phyloP scores from a whole-genome alignment of 2,329 filamentous ascomycete genomes.

The Aschersonia sp. region DNA sequence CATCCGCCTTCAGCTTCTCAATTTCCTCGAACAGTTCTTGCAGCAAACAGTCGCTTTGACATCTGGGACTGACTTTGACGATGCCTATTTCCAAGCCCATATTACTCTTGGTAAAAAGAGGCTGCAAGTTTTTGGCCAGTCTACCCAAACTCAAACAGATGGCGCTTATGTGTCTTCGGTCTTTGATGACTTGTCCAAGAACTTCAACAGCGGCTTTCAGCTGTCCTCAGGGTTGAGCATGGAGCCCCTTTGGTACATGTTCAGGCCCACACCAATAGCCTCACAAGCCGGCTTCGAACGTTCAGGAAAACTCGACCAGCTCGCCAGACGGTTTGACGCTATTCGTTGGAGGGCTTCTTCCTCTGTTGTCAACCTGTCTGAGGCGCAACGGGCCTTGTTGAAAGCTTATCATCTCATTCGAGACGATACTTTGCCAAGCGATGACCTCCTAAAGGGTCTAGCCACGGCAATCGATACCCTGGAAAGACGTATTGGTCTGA shows the following conservation, averaged over 20 bases:
- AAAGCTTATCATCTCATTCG: slow-evolving; percentile 42
- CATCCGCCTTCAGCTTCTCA: slow-evolving; percentile 13
- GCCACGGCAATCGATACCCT: slow-evolving; percentile 35
- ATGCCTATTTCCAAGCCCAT: slow-evolving; percentile 50
- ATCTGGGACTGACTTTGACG: slow-evolving; percentile 35
- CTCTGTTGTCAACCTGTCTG: slow-evolving; percentile 34
- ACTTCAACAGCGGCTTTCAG: slow-evolving; percentile 56
- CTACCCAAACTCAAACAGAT: slow-evolving; percentile 10
- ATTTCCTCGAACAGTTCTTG: slow-evolving; percentile 35
- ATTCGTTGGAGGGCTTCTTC: slow-evolving; percentile 43
- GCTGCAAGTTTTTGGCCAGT: slow-evolving; percentile 19
- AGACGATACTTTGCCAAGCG: slow-evolving; percentile 21
- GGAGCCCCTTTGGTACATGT: slow-evolving; percentile 60
- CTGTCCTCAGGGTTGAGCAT: slow-evolving; percentile 65
- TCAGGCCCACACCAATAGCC: slow-evolving; percentile 48
- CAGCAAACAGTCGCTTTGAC: slow-evolving; percentile 35
- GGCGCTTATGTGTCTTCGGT: slow-evolving; percentile 24
- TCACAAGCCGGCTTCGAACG: slow-evolving; percentile 29
- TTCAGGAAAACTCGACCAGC: slow-evolving; percentile 34
- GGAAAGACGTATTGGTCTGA: slow-evolving; percentile 28
- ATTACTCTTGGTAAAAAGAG: slow-evolving; percentile 33
- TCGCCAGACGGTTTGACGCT: slow-evolving; percentile 45
- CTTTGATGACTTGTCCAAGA: slow-evolving; percentile 28
- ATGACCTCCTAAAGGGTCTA: slow-evolving; percentile 33
- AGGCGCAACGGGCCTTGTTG: slow-evolving; percentile 37